Evolutionary conservation across 805 yeast species (phyloP), one percentile per base, ranked within the genome.

Genomic region (Kurtzmaniella fragi): DNA sequence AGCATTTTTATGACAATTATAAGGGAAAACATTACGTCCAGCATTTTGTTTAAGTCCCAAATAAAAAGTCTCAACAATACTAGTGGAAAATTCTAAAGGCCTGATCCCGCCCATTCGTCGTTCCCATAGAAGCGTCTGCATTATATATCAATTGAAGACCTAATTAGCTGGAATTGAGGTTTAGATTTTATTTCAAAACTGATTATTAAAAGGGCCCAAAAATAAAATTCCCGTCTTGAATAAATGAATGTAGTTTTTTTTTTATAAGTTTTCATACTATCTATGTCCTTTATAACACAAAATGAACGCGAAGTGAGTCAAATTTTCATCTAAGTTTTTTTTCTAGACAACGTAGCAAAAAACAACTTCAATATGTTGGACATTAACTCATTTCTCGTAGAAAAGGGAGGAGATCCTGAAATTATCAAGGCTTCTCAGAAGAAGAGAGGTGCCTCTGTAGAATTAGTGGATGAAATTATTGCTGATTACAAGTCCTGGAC

Each of bases 391-490:
- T 93, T 93, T 62, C 82, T 93, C 52, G 95, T 82, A 52, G 99
- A 93, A 60, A 91, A 89, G 68, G 99, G 99, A 43, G 99, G 99
- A 46, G 79, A 90, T 63, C 96, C 99, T 32, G 91, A 90, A 51
- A 71, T 71, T 39, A 88, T 93, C 60, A 84, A 84, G 62, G 78
- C 71, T 56, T 90, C 97, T 29, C 99, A 93, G 67, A 80, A 71
- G 63, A 95, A 95, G 46, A 88, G 99, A 73, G 95, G 95, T 45
- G 98, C 78, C 52, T 71, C 93, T 28, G 98, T 90, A 38, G 99
- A 93, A 66, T 57, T 93, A 38, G 98, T 93, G 38, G 99, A 93
- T 62, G 96, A 91, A 69, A 90, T 93, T 61, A 87, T 93, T 59
- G 74, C 70, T 46, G 95, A 83, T 52, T 93, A 93, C 76, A 86